Base-by-base conservation (phyloP, 1,139 yeast species). In the Sugiyamaella castrensis region DNA sequence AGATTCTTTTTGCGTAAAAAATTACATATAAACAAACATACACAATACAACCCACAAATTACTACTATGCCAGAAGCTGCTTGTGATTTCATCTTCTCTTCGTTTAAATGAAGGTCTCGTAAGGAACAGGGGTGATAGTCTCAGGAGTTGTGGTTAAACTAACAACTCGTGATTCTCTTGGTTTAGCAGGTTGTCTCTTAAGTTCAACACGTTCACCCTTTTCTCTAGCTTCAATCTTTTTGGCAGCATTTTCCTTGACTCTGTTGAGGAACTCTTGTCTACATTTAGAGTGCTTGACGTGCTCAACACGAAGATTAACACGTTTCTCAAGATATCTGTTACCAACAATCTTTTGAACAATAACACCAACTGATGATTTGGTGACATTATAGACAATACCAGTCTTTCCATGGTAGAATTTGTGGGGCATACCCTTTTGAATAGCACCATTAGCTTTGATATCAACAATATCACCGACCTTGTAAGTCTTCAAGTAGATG, bases 401-500 rank as follows among this genome's bases (percentile, higher is more conserved):
- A 65, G 98, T 92, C 86, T 89, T 92, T 79, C 98, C 98, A 82
- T 91, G 97, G 96, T 92, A 92, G 86, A 82, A 91, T 82, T 92
- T 92, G 89, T 88, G 96, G 75, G 98, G 98, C 97, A 92, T 89
- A 87, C 98, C 98, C 84, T 91, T 89, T 77, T 92, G 98, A 81
- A 91, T 82, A 67, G 98, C 82, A 56, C 96, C 97, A 76, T 92
- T 92, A 77, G 95, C 98, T 81, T 88, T 91, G 81, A 92, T 91
- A 79, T 92, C 98, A 72, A 92, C 98, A 71, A 92, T 91, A 78
- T 92, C 98, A 72, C 98, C 98, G 69, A 92, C 97, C 79, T 82
- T 88, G 95, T 92, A 92, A 73, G 82, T 79, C 86, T 87, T 89
- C 82, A 92, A 79, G 94, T 91, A 92, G 73, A 95, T 87, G 66